phyloP scores from a whole-genome alignment of 495 filamentous ascomycete species.

The Staphylotrichum longicolle region DNA sequence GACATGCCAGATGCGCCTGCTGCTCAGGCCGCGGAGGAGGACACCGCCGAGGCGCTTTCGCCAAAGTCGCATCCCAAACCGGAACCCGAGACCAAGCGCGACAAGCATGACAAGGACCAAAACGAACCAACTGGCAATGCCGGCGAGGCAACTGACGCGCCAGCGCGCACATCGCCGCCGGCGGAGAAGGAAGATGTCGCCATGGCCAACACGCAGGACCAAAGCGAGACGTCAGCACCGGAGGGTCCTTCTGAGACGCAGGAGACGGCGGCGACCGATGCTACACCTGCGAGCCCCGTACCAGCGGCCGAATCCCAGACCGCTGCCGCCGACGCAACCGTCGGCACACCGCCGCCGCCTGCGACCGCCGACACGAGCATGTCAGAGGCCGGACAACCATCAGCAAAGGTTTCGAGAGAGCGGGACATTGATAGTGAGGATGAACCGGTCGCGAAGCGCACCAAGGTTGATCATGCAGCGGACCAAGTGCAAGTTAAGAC shows the following conservation, averaged over 20 bases:
- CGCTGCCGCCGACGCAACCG: slow-evolving; percentile 11
- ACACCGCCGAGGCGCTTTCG: not conserved
- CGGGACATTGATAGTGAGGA: slow-evolving; percentile 69
- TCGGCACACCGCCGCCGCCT: slow-evolving; percentile 23
- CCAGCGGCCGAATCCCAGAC: slow-evolving; percentile 19
- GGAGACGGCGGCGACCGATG: slow-evolving; percentile 31
- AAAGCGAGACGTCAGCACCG: slow-evolving; percentile 3
- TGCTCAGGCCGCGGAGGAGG: slow-evolving; percentile 3
- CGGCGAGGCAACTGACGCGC: not conserved
- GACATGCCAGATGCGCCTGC: slow-evolving; percentile 39
- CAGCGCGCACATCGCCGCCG: not conserved
- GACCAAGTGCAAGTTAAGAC: slow-evolving; percentile 33
- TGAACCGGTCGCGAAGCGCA: slow-evolving; percentile 75
- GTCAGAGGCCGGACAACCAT: slow-evolving; percentile 34
- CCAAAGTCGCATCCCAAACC: slow-evolving; percentile 9
- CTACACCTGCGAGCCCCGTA: slow-evolving; percentile 24
- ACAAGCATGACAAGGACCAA: not conserved
- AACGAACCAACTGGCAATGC: not conserved
- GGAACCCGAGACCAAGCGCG: not conserved
- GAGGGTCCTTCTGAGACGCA: slow-evolving; percentile 27
- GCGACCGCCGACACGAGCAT: slow-evolving; percentile 38
- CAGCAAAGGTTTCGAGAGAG: slow-evolving; percentile 61
- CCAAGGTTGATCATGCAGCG: slow-evolving; percentile 47
- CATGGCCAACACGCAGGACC: slow-evolving; percentile 29
- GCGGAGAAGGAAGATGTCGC: slow-evolving; percentile 31